Evolutionary conservation across 2,329 filamentous ascomycete genomes (phyloP), one percentile per base, ranked within the genome.

Genomic region (Diaporthe vexans): DNA sequence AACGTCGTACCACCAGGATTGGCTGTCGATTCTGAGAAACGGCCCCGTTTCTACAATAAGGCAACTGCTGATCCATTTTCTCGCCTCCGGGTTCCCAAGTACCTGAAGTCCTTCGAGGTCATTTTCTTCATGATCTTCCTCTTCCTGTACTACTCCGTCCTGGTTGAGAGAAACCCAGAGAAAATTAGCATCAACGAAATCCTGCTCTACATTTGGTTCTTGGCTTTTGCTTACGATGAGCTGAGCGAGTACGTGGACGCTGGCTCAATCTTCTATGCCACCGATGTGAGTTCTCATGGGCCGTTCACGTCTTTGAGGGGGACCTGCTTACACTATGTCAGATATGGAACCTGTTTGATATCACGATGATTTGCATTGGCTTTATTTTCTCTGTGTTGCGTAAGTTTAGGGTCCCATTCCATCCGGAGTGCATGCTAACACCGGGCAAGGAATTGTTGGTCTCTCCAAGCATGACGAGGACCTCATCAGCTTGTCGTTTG

Each of bases 141-240:
- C 54, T 88, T 89, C 35, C 85, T 98, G 8, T 98, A 97, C 83
- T 98, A 97, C 80, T 88, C 91, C n/a, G 95, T 98, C 0, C 88
- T 98, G 43, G 89, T 97, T 59, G 91, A 94, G 77, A 88, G 94
- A 75, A 91, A 93, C 77, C 88, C 91, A 11, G 86, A 87, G 24
- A 86, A 87, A 37, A 90, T 98, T 71, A 94, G 93, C 0, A 80
- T 86, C 0, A 85, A 92, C 24, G 95, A 98, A 81, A 84, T 93
- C 2, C 80, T 94, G 21, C 88, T 98, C 56, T 97, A 96, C 81
- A 83, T 97, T 68, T 98, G 95, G 94, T 93, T 98, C 78, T 91
- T 92, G 6, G 93, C 94, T 10, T 98, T 97, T 84, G 91, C 94
- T 52, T 97, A 97, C 80, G 95, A 98, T 78, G 95, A 95, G 83